Conservation (phyloP, 2,329 filamentous ascomycete genomes). For the Falciphora oryzae region DNA sequence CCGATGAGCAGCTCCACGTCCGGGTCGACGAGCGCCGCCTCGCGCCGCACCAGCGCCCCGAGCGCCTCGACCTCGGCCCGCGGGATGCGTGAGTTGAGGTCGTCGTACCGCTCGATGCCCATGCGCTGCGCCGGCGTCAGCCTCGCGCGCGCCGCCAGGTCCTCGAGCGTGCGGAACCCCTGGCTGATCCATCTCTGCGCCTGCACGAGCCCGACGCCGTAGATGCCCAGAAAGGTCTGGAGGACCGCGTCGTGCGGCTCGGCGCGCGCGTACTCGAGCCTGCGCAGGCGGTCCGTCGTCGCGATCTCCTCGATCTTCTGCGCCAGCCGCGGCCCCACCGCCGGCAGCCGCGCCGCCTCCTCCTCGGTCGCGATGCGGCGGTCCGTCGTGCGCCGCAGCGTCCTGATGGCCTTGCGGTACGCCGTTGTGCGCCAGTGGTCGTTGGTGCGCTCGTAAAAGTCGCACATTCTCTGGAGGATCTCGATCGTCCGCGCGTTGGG, state of each 20-base stretch:
- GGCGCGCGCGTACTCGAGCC: conserved; percentile 63
- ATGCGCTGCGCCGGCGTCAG: conserved; percentile 66
- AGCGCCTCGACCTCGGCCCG: conserved; percentile 68
- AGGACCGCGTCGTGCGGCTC: conserved; percentile 63
- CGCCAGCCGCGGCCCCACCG: conserved; percentile 68
- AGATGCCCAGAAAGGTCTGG: conserved; percentile 68
- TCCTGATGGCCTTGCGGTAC: conserved; percentile 73
- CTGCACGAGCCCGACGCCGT: conserved; percentile 66
- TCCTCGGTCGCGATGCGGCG: conserved; percentile 60
- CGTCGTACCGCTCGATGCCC: conserved; percentile 72
- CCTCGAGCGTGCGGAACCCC: conserved; percentile 68
- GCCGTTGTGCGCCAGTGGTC: conserved; percentile 72
- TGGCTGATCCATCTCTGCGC: conserved; percentile 72
- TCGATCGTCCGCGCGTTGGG: conserved; percentile 74
- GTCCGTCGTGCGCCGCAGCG: conserved; percentile 57
- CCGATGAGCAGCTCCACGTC: conserved; percentile 66
- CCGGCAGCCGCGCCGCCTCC: conserved; percentile 61
- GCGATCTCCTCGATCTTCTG: conserved; percentile 88
- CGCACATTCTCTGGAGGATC: conserved; percentile 70
- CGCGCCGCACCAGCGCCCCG: conserved; percentile 55
- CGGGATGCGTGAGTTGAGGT: conserved; percentile 74
- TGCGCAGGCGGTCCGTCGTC: conserved; percentile 62
- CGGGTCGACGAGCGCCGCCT: conserved; percentile 55
- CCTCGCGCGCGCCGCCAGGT: conserved; percentile 55
- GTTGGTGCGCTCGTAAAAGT: conserved; percentile 67